These are phyloP conservation scores for Ceratocystis huliohia DNA, from an alignment of 2,329 filamentous ascomycete genomes.

Conservation along the genomic window DNA sequence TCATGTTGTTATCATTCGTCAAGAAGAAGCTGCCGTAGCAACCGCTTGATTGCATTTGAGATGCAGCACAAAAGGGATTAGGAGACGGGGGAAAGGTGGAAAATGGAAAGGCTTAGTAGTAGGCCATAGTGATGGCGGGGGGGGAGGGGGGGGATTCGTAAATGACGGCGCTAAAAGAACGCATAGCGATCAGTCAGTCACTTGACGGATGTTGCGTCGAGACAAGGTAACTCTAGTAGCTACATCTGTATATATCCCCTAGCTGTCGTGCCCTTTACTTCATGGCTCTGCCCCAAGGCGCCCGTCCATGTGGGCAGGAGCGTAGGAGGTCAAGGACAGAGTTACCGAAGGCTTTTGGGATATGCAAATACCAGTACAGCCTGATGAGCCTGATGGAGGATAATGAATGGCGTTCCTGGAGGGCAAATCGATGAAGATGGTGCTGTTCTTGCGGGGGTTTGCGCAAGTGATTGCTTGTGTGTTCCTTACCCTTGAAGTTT, in stretches of 20 bases:
- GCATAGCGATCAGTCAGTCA: not conserved
- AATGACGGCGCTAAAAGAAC: not conserved
- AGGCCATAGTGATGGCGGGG: no score
- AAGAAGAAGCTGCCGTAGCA: not conserved
- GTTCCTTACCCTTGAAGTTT: not conserved
- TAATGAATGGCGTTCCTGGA: not conserved
- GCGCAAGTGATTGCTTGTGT: not conserved
- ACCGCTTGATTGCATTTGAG: no score
- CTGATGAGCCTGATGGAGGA: not conserved
- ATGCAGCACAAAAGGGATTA: no score
- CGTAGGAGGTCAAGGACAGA: no score
- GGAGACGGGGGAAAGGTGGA: no score
- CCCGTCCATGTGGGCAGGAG: no score
- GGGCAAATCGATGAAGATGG: not conserved
- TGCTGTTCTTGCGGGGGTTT: not conserved
- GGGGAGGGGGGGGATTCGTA: no score
- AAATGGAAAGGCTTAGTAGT: no score
- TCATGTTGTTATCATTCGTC: not conserved
- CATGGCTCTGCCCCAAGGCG: no score
- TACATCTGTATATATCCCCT: not conserved
- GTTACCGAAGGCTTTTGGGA: not conserved
- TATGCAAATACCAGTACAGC: not conserved
- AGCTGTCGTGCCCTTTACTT: no score
- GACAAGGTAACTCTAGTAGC: not conserved
- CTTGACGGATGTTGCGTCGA: not conserved